Evolutionary conservation across 2,329 filamentous ascomycete species (phyloP).

Genomic region (Pseudogymnoascus sp.): DNA sequence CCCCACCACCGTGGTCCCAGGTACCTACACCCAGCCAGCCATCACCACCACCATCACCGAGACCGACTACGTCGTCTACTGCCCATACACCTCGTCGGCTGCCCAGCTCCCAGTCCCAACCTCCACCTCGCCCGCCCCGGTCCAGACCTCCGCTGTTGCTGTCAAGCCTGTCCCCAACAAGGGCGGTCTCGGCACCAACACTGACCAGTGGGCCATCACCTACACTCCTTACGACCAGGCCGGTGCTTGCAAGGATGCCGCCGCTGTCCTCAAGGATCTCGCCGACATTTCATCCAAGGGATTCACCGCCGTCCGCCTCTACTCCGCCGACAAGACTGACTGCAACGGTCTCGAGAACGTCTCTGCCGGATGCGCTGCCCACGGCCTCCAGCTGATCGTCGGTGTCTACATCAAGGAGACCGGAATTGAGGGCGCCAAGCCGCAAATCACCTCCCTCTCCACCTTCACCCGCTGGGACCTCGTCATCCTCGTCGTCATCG

Average conservation of each 20-base stretch:
- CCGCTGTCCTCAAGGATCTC: slow-evolving; percentile 54
- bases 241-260: slow-evolving; percentile 56
- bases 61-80: slow-evolving; percentile 61
- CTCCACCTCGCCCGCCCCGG: slow-evolving; percentile 22
- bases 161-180: neutral
- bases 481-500: slow-evolving; percentile 74
- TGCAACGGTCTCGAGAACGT: slow-evolving; percentile 74
- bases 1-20: slow-evolving; percentile 56
- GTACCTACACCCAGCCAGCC: slow-evolving; percentile 64
- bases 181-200: slow-evolving; percentile 17
- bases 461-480: slow-evolving; percentile 66
- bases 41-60: slow-evolving; percentile 60
- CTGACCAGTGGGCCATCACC: slow-evolving; percentile 59
- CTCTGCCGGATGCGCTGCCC: slow-evolving; percentile 55
- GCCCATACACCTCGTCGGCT: slow-evolving; percentile 52
- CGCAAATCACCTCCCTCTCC: slow-evolving; percentile 66
- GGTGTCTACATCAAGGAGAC: slow-evolving; percentile 76
- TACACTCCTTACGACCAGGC: slow-evolving; percentile 64
- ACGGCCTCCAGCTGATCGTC: slow-evolving; percentile 72
- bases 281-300: slow-evolving; percentile 53
- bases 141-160: slow-evolving; percentile 22
- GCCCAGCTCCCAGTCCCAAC: slow-evolving; percentile 29
- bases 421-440: slow-evolving; percentile 46
- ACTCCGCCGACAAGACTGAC: slow-evolving; percentile 62
- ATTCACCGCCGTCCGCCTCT: slow-evolving; percentile 69